Conservation (phyloP, 2,329 filamentous ascomycete species). For the Davidsoniella virescens region DNA sequence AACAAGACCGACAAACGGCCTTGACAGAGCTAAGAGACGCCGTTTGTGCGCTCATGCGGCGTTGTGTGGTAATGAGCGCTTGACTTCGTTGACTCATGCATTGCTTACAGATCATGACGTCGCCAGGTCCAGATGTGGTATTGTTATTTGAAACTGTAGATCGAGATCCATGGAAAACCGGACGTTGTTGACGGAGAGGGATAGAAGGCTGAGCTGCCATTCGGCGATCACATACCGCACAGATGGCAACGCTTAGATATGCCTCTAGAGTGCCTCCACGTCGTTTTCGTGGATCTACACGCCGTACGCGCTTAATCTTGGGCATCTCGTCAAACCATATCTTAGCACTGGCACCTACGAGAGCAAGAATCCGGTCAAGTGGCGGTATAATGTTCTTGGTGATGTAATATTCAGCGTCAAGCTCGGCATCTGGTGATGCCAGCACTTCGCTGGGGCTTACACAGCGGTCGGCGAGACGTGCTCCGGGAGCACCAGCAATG, state of each 20-base stretch:
- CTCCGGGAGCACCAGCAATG: slow-evolving; percentile 70
- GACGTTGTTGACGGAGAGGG: no score
- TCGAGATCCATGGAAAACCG: no score
- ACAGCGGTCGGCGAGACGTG: slow-evolving; percentile 74
- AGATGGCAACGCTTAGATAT: slow-evolving; percentile 74
- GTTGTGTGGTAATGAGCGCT: slow-evolving; percentile 42
- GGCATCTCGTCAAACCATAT: slow-evolving; percentile 97
- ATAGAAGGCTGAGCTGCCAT: not conserved
- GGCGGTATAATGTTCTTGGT: slow-evolving; percentile 89
- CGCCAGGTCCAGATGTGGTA: not conserved
- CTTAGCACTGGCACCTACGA: slow-evolving; percentile 80
- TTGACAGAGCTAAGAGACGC: slow-evolving; percentile 45
- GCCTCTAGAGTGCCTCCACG: slow-evolving; percentile 54
- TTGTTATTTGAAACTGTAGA: no score
- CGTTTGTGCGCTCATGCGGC: slow-evolving; percentile 41
- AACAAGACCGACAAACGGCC: slow-evolving; percentile 64
- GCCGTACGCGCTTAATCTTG: slow-evolving; percentile 57
- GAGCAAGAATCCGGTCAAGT: slow-evolving; percentile 87
- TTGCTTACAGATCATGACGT: slow-evolving; percentile 12
- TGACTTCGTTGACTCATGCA: slow-evolving; percentile 43
- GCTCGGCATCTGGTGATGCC: slow-evolving; percentile 55
- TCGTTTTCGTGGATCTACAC: slow-evolving; percentile 15
- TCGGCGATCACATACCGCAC: slow-evolving; percentile 49
- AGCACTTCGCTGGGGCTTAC: slow-evolving; percentile 75
- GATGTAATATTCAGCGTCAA: slow-evolving; percentile 96